A percentile compares a stretch with the other conserved stretches of the same genome.
These are phyloP conservation scores for Venturia pyrina DNA, from an alignment of 2,329 filamentous ascomycete species.

Conservation along the genomic window DNA sequence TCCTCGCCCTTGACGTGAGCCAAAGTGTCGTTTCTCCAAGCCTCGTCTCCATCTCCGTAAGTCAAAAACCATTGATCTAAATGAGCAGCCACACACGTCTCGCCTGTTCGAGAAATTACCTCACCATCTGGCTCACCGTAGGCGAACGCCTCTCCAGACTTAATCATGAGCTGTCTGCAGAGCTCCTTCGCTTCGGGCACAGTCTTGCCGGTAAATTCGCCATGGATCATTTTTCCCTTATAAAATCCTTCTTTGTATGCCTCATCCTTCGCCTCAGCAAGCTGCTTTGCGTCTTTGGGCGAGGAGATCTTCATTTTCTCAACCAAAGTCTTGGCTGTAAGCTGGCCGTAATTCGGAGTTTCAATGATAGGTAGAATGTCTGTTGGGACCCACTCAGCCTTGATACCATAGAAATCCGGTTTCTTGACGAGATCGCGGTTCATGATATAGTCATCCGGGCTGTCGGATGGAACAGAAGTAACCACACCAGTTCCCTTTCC, in stretches of 20 bases:
- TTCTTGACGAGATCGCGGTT: constrained; percentile 85
- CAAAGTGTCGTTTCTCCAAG: constrained; percentile 70
- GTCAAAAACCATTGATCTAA: constrained; percentile 98
- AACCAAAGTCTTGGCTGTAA: constrained; percentile 72
- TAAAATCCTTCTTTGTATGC: constrained; percentile 98
- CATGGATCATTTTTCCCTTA: constrained; percentile 80
- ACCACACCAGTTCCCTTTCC: constrained; percentile 96
- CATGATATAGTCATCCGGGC: constrained; percentile 89
- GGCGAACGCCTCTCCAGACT: constrained; percentile 69
- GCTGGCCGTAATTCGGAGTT: constrained; percentile 77
- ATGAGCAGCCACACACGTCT: constrained; percentile 86
- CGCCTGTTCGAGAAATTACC: constrained; percentile 79
- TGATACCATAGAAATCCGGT: constrained; percentile 88
- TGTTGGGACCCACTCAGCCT: constrained; percentile 91
- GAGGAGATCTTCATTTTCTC: constrained; percentile 95
- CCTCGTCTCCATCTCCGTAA: constrained; percentile 56
- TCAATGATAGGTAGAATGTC: constrained; percentile 69
- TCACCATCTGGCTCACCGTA: constrained; percentile 90
- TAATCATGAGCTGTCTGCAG: constrained; percentile 67
- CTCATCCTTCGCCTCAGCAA: constrained; percentile 88
- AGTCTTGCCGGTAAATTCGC: constrained; percentile 77
- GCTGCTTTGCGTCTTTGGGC: constrained; percentile 83
- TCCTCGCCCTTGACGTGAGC: constrained; percentile 60
- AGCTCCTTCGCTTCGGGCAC: constrained; percentile 83
- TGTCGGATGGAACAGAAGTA: constrained; percentile 90